phyloP scores from a whole-genome alignment of 768 basidiomycete genomes.

The Pilatotrama ljubarskyi region DNA sequence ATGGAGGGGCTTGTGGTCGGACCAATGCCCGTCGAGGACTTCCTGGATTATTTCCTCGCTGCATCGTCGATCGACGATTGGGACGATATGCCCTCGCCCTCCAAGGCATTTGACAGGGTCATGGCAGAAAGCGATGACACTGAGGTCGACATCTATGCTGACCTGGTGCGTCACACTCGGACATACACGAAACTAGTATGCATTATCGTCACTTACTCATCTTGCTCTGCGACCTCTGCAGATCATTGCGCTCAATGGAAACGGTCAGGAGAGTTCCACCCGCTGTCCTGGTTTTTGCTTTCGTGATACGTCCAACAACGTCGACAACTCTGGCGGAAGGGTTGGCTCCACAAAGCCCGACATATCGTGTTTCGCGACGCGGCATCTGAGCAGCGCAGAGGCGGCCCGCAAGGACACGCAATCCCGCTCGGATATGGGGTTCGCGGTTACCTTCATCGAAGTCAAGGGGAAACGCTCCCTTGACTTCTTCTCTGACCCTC shows the following conservation, averaged over 20 bases:
- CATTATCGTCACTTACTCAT: not conserved
- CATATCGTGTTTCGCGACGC: not conserved
- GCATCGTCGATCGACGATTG: not conserved
- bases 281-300: slow-evolving; percentile 2
- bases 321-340: not conserved
- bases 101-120: not conserved
- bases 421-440: not conserved
- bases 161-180: not conserved
- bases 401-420: not conserved
- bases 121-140: too few species aligned
- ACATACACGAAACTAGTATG: too few species aligned
- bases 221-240: not conserved
- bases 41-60: not conserved
- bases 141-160: not conserved
- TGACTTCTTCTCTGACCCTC: not conserved
- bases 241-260: not conserved
- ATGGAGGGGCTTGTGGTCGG: not conserved
- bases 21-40: slow-evolving; percentile 2
- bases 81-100: not conserved
- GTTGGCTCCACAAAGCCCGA: not conserved
- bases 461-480: not conserved
- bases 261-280: not conserved
- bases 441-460: slow-evolving; percentile 2
- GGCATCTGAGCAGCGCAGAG: not conserved
- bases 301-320: not conserved